phyloP scores from a whole-genome alignment of 768 basidiomycete genomes.

The Termitomyces sp. region DNA sequence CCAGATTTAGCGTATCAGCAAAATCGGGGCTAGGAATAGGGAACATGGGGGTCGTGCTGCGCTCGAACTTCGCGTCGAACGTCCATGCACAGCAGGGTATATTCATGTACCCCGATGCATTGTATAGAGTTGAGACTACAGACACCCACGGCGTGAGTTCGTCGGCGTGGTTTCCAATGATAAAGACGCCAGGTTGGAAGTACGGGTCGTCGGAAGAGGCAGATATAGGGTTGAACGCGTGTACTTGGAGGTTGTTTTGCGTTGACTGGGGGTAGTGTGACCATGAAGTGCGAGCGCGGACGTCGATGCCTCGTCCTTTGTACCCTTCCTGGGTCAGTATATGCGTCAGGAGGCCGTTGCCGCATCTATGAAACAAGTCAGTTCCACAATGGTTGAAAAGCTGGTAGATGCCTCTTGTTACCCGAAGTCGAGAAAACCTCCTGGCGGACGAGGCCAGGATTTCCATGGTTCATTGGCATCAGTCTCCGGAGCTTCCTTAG shows the following conservation, averaged over 20 bases:
- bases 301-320: slow-evolving; percentile 75
- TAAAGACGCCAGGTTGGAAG: slow-evolving; percentile 49
- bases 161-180: slow-evolving; percentile 95
- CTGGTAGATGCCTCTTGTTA: slow-evolving; percentile 25
- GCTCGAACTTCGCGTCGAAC: slow-evolving; percentile 64
- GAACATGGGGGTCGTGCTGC: slow-evolving; percentile 33
- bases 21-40: slow-evolving; percentile 21
- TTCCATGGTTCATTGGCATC: slow-evolving; percentile 48
- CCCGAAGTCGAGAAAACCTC: slow-evolving; percentile 90
- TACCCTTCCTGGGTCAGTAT: slow-evolving; percentile 85
- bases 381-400: neutral
- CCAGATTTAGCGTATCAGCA: slow-evolving; percentile 46
- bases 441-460: slow-evolving; percentile 71
- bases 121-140: slow-evolving; percentile 60
- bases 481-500: neutral
- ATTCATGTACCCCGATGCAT: slow-evolving; percentile 64
- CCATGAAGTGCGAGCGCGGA: slow-evolving; percentile 86
- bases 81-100: slow-evolving; percentile 93
- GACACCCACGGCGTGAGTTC: slow-evolving; percentile 96
- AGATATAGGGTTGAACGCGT: slow-evolving; percentile 63
- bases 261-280: slow-evolving; percentile 63
- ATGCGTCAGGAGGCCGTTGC: slow-evolving; percentile 89
- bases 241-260: slow-evolving; percentile 53
- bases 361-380: slow-evolving; percentile 50
- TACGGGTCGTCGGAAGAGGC: slow-evolving; percentile 16